Evolutionary conservation across 441 rosid species (phyloP).

Genomic region (Arabidopsis hybrid): DNA sequence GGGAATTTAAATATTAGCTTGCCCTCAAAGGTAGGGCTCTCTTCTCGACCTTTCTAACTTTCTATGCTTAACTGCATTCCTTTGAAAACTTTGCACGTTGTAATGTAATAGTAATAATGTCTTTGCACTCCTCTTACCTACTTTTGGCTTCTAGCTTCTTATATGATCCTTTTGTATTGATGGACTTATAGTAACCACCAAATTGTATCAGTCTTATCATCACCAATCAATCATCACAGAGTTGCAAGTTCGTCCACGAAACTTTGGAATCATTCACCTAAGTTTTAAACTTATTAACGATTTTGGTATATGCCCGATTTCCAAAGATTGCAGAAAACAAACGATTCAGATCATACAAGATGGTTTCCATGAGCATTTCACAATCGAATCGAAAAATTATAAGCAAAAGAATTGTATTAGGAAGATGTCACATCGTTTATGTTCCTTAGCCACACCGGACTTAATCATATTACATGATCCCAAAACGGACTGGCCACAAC

Average conservation of each 20-base stretch:
- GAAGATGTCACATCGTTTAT: constrained; percentile 29
- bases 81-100: constrained; percentile 37
- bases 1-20: constrained; percentile 30
- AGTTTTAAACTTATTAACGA: background rate
- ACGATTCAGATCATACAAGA: background rate
- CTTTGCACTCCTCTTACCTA: constrained; percentile 35
- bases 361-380: background rate
- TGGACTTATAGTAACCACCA: constrained; percentile 26
- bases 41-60: constrained; percentile 38
- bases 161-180: background rate
- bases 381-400: background rate
- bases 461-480: no score
- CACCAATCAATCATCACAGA: constrained; percentile 8
- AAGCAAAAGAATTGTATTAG: background rate
- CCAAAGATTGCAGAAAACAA: constrained; percentile 13
- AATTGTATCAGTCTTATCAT: constrained; percentile 20
- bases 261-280: constrained; percentile 10
- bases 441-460: no score
- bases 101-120: constrained; percentile 33
- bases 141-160: constrained; percentile 38
- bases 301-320: background rate
- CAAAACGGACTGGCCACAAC: no score
- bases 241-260: constrained; percentile 7
- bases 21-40: constrained; percentile 46
- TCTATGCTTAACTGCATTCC: constrained; percentile 22